Evolutionary conservation across 2,329 filamentous ascomycete species (phyloP), one percentile per base, ranked within the genome.

Genomic region (Parascedosporium putredinis): DNA sequence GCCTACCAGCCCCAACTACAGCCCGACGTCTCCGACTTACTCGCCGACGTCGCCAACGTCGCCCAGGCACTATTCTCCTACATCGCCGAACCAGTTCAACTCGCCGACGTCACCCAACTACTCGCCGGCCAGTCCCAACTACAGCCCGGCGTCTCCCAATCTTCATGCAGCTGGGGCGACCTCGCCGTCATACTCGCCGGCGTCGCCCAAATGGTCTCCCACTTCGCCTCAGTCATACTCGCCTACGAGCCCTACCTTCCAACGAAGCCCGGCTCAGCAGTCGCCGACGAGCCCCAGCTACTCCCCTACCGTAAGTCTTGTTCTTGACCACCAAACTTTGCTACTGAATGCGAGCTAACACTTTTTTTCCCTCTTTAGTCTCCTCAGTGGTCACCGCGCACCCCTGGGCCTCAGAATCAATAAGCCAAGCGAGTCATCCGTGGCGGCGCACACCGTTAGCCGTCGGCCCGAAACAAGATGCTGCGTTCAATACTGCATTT

Each of bases 131-230:
- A 84, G 79, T 56, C 83, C 84, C 50, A 81, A 75, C 59, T 88
- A 87, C 67, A 84, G 80, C 59, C 83, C 82, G n/a, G 79, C 81
- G 3, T 83, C 78, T 47, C 82, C 73, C 57, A 78, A 73, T 61
- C 66, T 75, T 57, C 71, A 64, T 60, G 67, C 55, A 46, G 58
- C 56, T 27, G 64, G 63, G 4, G 64, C 73, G 9, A 72, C 77
- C 27, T 76, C 80, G 54, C 79, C 74, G n/a, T 74, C 73, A 3
- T 85, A 84, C 65, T 79, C 75, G 27, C 84, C 84, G 44, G 81
- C 81, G 3, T 88, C 84, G 46, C 85, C 84, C n/a, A 79, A 75
- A 22, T 90, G 86, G 71, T 89, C 86, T 51, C 86, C 87, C 2
- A 86, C 84, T 5, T 89, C 85, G 36, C 78, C 78, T 10, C 72